These are phyloP conservation scores for Chalciporus piperatus DNA, from an alignment of 768 basidiomycete species.

Conservation along the genomic window DNA sequence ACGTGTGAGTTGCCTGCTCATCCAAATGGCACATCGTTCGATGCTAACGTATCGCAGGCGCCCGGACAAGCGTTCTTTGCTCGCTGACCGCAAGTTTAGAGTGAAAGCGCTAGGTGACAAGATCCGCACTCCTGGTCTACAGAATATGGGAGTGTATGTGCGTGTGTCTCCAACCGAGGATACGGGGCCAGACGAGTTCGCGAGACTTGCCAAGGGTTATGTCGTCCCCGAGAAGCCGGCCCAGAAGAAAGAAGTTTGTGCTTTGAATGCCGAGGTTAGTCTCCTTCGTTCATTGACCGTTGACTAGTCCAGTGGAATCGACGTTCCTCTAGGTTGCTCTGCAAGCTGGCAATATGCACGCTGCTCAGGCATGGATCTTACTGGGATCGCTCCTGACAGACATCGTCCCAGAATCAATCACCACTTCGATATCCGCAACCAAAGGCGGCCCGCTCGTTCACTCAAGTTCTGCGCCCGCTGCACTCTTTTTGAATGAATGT, in stretches of 20 bases:
- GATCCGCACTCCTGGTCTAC: slow-evolving; percentile 46
- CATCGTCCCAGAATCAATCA: slow-evolving; percentile 38
- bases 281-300: not conserved
- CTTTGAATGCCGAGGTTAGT: slow-evolving; percentile 56
- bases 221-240: slow-evolving; percentile 41
- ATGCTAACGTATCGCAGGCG: slow-evolving; percentile 29
- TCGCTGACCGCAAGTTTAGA: slow-evolving; percentile 32
- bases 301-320: not conserved
- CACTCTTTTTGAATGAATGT: slow-evolving; percentile 29
- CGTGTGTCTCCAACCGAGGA: slow-evolving; percentile 9
- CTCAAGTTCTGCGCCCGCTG: slow-evolving; percentile 42
- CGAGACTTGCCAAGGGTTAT: slow-evolving; percentile 62
- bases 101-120: slow-evolving; percentile 62
- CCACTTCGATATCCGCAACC: slow-evolving; percentile 24
- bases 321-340: slow-evolving; percentile 47
- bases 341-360: slow-evolving; percentile 51
- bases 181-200: slow-evolving; percentile 42
- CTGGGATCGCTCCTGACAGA: slow-evolving; percentile 56
- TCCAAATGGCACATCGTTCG: not conserved
- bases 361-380: slow-evolving; percentile 67
- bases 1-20: slow-evolving; percentile 49
- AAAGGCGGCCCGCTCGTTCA: slow-evolving; percentile 32
- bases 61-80: slow-evolving; percentile 29
- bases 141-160: slow-evolving; percentile 56
- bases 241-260: slow-evolving; percentile 45